Percentiles rank a stretch among this genome's conserved stretches.
These are phyloP conservation scores for Cercospora janseana DNA, from an alignment of 2,329 filamentous ascomycete species.

Conservation along the genomic window DNA sequence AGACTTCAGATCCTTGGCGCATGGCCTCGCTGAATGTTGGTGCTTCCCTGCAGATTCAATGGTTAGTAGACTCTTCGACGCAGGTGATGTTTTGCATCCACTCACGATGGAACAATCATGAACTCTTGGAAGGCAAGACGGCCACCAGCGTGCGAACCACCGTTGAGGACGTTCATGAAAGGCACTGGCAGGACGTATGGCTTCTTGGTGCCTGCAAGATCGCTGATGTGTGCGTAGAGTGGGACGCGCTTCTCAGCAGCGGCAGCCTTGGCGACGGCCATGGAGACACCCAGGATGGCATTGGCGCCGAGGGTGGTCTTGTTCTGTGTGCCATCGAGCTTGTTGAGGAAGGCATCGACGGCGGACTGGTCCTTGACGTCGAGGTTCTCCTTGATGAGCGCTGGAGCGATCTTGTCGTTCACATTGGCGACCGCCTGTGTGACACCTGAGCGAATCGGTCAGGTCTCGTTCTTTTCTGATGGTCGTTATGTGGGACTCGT, in stretches of 20 bases:
- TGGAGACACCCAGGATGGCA: slow-evolving; percentile 60
- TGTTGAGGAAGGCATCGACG: slow-evolving; percentile 54
- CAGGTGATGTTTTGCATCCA: neutral
- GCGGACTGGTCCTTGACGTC: slow-evolving; percentile 56
- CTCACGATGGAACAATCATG: slow-evolving; percentile 54
- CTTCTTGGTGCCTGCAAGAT: slow-evolving; percentile 53
- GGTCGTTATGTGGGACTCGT: too few species aligned
- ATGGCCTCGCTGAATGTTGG: slow-evolving; percentile 93
- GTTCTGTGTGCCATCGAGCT: slow-evolving; percentile 58
- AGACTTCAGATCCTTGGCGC: slow-evolving; percentile 94
- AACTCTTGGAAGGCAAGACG: slow-evolving; percentile 65
- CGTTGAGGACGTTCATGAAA: slow-evolving; percentile 60
- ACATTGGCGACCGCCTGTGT: slow-evolving; percentile 57
- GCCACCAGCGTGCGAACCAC: slow-evolving; percentile 92
- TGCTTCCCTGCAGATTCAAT: slow-evolving; percentile 48
- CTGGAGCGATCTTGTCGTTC: slow-evolving; percentile 55
- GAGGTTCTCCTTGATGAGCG: slow-evolving; percentile 53
- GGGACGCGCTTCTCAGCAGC: slow-evolving; percentile 56
- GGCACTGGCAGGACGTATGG: slow-evolving; percentile 58
- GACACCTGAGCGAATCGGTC: slow-evolving; percentile 42
- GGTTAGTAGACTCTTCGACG: slow-evolving; percentile 17
- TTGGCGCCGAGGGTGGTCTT: slow-evolving; percentile 61
- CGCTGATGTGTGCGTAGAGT: slow-evolving; percentile 58
- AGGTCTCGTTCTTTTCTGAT: slow-evolving; percentile 9
- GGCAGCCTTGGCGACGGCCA: slow-evolving; percentile 59